Base-by-base conservation (phyloP, 2,329 filamentous ascomycete genomes). In the Boeremia lycopersici region DNA sequence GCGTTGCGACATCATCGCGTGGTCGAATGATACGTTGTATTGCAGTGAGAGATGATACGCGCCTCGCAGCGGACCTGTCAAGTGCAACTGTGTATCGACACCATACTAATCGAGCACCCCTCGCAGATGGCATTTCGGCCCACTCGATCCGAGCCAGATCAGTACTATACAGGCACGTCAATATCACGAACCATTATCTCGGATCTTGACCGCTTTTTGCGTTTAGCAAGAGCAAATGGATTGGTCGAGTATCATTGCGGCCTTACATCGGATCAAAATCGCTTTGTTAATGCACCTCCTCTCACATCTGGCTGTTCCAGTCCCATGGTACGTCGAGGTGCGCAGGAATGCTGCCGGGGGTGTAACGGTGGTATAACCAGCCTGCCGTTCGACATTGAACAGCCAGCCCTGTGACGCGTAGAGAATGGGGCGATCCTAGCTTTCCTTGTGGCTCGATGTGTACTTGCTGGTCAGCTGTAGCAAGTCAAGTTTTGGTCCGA, bases 301-400 rank as follows among this genome's bases (percentile, higher is more conserved):
- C 30, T 46, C 31, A 42, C 35, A 46, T 55, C 33, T 41, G 46
- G 52, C 35, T 30, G 47, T 55, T 46, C 52, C 52, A 40, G 30
- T 41, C 26, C 52, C 52, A 50, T 50, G 46, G 52, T 55, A 46
- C 41, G 35, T 39, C 23, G 46, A 46, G 38, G 35, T 55, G 47
- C 36, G 41, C 38, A 46, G 52, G 52, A 55, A 55, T 55, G 52
- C 36, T 55, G 50, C 41, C 52, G 41, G 45, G 52, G 52, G 46
- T 55, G 52, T 50, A 55, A 55, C 52, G 46, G 46, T 55, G 36
- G 46, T 50, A 55, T 55, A 47, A 30, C 46, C 45, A 50, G 52
- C 46, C 28, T 46, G 46, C 41, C 52, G 52, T 45, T 47, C 41
- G 41, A 31, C 52, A 30, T 50, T 34, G 39, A 41, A 31, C 17